phyloP scores from a whole-genome alignment of 75 land plant species.

The Larix kaempferi region DNA sequence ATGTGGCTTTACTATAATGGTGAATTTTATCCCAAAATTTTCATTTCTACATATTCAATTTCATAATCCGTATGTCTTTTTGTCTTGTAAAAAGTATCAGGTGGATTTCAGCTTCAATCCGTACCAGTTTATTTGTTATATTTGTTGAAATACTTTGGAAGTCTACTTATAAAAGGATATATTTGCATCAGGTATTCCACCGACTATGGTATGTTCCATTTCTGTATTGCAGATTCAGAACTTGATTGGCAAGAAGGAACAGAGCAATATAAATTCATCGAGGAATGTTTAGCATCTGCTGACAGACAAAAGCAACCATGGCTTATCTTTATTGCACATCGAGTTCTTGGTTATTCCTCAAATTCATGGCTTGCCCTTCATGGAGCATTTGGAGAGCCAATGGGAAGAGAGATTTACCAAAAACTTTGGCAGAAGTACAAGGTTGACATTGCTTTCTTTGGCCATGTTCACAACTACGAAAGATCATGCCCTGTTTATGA shows the following conservation, averaged over 20 bases:
- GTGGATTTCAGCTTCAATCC: no score
- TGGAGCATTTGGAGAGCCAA: constrained; percentile 87
- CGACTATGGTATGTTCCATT: constrained; percentile 91
- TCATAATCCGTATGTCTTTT: neutral
- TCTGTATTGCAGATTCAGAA: constrained; percentile 92
- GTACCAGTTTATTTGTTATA: neutral
- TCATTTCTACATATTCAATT: neutral
- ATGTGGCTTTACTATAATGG: no score
- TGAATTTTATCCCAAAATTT: no score
- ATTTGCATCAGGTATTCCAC: constrained; percentile 62
- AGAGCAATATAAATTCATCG: constrained; percentile 85
- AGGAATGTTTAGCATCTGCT: constrained; percentile 78
- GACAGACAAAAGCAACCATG: constrained; percentile 96
- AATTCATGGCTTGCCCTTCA: constrained; percentile 42
- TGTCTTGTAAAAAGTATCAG: no score
- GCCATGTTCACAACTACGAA: constrained; percentile 93
- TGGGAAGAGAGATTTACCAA: constrained; percentile 87
- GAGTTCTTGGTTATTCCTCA: constrained; percentile 92
- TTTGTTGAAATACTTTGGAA: neutral
- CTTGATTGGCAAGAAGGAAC: constrained; percentile 92
- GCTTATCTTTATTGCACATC: constrained; percentile 91
- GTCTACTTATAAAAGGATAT: constrained; percentile 1
- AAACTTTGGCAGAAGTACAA: constrained; percentile 94
- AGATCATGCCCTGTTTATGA: constrained; percentile 92
- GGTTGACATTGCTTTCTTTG: constrained; percentile 87